phyloP scores from a whole-genome alignment of 2,329 filamentous ascomycete genomes.

The Gnomoniopsis sp. region DNA sequence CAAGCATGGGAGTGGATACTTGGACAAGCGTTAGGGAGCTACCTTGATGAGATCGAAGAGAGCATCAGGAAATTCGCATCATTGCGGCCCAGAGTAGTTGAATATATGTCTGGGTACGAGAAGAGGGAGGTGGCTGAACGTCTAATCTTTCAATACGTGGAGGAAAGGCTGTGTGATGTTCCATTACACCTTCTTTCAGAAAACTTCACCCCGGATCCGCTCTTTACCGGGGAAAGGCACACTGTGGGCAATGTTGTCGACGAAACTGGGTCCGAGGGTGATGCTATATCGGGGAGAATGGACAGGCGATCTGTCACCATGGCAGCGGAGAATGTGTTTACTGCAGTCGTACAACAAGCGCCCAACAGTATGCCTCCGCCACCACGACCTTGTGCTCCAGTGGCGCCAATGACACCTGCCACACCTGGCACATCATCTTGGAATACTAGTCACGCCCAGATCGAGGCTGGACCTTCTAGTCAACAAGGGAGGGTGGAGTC shows the following conservation, averaged over 20 bases:
- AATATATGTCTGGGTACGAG: neutral
- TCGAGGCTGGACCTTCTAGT: neutral
- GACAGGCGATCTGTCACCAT: conserved; percentile 3
- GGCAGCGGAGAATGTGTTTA: neutral
- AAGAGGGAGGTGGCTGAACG: conserved; percentile 1
- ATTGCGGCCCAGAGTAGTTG: neutral
- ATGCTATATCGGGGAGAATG: neutral
- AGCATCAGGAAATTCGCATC: neutral
- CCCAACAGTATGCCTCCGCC: neutral
- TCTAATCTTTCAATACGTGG: neutral
- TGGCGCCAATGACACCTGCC: neutral
- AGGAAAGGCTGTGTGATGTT: neutral
- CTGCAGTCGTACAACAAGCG: neutral
- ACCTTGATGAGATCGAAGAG: neutral
- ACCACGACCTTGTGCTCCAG: neutral
- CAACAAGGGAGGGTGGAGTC: too few relatives aligned
- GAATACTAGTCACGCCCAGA: neutral
- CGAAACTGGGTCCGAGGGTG: neutral
- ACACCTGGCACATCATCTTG: neutral
- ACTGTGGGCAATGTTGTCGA: neutral
- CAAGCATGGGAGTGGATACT: neutral
- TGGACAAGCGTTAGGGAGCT: neutral
- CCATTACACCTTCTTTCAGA: neutral
- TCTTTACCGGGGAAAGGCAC: neutral
- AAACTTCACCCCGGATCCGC: too few relatives aligned